Conservation (phyloP, 2,329 filamentous ascomycete genomes). For the Fonsecaea multimorphosa region DNA sequence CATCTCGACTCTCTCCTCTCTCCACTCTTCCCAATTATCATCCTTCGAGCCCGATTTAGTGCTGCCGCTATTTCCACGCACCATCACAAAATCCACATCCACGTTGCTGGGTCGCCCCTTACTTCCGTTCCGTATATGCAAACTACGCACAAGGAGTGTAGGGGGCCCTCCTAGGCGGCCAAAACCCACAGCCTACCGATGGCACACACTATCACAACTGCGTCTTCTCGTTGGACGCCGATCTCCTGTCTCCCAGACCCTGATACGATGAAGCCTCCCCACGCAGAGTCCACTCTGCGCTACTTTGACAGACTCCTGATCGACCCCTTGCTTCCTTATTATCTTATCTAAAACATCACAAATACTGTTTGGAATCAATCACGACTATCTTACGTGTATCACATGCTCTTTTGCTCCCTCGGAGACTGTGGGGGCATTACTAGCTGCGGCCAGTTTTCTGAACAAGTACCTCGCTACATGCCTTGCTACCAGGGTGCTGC, state of each 20-base stretch:
- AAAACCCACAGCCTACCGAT: conserved; percentile 6
- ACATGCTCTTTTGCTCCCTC: background rate
- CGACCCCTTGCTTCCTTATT: background rate
- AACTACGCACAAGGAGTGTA: background rate
- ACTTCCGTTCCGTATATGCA: conserved; percentile 10
- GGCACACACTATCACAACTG: background rate
- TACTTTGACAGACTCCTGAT: background rate
- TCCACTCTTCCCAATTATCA: conserved; percentile 1
- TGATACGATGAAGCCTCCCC: background rate
- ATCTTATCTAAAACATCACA: background rate
- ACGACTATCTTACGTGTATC: background rate
- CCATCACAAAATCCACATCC: conserved; percentile 2
- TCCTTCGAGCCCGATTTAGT: background rate
- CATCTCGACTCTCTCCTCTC: background rate
- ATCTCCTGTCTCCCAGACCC: conserved; percentile 1
- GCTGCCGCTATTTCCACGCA: background rate
- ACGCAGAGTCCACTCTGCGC: background rate
- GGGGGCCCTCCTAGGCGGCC: background rate
- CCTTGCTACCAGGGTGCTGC: background rate
- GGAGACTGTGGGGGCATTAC: background rate
- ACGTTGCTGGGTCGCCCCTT: conserved; percentile 16
- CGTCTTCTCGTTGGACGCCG: conserved; percentile 5
- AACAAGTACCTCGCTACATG: background rate
- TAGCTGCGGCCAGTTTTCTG: background rate
- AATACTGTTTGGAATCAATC: background rate